Conservation (phyloP, 208 protist genomes). For the Eutreptiella sp. region DNA sequence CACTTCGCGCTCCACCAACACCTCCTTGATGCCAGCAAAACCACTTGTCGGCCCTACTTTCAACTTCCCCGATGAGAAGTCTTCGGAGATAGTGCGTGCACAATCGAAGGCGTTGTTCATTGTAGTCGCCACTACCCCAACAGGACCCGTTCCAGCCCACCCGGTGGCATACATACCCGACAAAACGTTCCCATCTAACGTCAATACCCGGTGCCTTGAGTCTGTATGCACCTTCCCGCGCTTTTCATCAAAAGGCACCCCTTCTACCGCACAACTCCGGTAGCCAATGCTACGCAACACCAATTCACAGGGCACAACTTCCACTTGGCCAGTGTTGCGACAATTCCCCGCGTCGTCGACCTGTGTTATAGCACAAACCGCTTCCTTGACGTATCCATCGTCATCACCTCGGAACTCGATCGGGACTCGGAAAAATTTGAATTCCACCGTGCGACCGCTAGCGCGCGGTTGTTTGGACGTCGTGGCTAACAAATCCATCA, state of each 20-base stretch:
- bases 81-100: not conserved
- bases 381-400: not conserved
- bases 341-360: not conserved
- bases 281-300: slow-evolving; percentile 77
- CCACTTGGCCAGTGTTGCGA: slow-evolving; percentile 33
- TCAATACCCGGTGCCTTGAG: slow-evolving; percentile 49
- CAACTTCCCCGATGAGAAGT: not conserved
- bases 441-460: slow-evolving; percentile 51
- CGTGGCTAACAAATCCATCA: slow-evolving; percentile 76
- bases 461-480: no score
- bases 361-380: not conserved
- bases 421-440: slow-evolving; percentile 61
- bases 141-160: slow-evolving; percentile 81
- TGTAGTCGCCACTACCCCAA: slow-evolving; percentile 66
- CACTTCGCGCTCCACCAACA: not conserved
- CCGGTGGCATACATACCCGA: slow-evolving; percentile 75
- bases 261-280: slow-evolving; percentile 42
- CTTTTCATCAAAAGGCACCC: slow-evolving; percentile 61
- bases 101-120: slow-evolving; percentile 36
- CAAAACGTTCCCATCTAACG: slow-evolving; percentile 34
- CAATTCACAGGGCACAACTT: slow-evolving; percentile 65
- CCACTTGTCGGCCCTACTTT: not conserved
- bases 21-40: not conserved
- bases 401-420: slow-evolving; percentile 43
- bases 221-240: slow-evolving; percentile 57